Evolutionary conservation across 2,329 filamentous ascomycete genomes (phyloP).

Genomic region (Phyllosticta capitalensis): DNA sequence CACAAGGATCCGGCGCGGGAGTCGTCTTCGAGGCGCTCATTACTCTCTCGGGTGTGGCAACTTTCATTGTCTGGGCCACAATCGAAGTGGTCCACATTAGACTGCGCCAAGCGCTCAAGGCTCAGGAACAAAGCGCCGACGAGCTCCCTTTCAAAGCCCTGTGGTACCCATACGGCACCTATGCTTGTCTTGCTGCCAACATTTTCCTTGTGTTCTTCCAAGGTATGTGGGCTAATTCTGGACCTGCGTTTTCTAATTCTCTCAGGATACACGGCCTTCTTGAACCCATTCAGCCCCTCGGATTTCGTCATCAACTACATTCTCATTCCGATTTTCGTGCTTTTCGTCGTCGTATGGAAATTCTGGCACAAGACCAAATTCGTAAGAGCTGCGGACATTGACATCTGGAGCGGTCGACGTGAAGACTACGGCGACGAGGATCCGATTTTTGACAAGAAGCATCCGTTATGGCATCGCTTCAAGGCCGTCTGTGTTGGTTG

Average conservation of each 20-base stretch:
- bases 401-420: slow-evolving; percentile 28
- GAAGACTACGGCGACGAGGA: slow-evolving; percentile 9
- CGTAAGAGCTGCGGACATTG: slow-evolving; percentile 29
- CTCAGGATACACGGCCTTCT: slow-evolving; percentile 14
- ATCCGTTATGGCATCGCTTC: slow-evolving; percentile 2
- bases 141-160: slow-evolving; percentile 15
- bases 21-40: slow-evolving; percentile 13
- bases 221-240: slow-evolving; percentile 5
- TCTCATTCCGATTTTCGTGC: slow-evolving; percentile 14
- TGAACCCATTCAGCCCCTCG: slow-evolving; percentile 14
- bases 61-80: slow-evolving; percentile 29
- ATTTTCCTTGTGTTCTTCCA: slow-evolving; percentile 16
- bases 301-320: slow-evolving; percentile 17
- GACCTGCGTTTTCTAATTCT: not conserved
- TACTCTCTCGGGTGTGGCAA: slow-evolving; percentile 22
- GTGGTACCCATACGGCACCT: slow-evolving; percentile 14
- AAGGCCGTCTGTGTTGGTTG: slow-evolving; percentile 5
- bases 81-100: slow-evolving; percentile 35
- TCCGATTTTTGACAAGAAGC: slow-evolving; percentile 1
- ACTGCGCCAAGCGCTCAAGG: slow-evolving; percentile 30
- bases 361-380: slow-evolving; percentile 24
- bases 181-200: slow-evolving; percentile 14
- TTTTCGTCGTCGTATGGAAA: slow-evolving; percentile 14
- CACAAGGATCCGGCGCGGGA: slow-evolving; percentile 14
- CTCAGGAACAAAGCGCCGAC: slow-evolving; percentile 27